phyloP scores from a whole-genome alignment of 495 filamentous ascomycete species.

The Xylaria acuta region DNA sequence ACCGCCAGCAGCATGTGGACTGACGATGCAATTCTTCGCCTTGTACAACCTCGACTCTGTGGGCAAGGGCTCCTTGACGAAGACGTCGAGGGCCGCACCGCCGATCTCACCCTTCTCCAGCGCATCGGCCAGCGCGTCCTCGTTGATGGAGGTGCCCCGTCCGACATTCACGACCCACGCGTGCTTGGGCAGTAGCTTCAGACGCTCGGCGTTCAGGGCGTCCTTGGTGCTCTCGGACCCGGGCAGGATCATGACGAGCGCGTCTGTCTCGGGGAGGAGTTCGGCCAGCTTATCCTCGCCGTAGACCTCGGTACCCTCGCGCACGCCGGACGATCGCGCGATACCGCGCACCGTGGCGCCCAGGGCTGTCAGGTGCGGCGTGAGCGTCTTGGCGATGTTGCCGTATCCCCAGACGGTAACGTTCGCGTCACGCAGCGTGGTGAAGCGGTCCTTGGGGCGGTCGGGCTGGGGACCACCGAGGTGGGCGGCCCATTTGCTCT shows the following conservation, averaged over 20 bases:
- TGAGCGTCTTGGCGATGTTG: constrained; percentile 80
- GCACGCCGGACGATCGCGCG: constrained; percentile 62
- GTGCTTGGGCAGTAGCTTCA: constrained; percentile 76
- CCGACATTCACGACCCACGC: constrained; percentile 85
- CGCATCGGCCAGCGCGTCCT: constrained; percentile 76
- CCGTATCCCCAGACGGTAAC: constrained; percentile 79
- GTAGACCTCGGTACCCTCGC: constrained; percentile 60
- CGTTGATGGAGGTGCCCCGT: constrained; percentile 78
- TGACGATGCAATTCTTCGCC: constrained; percentile 48
- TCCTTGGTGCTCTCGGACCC: constrained; percentile 69
- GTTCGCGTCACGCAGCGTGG: constrained; percentile 59
- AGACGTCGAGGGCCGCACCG: constrained; percentile 79
- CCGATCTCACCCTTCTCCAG: constrained; percentile 70
- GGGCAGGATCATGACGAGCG: constrained; percentile 79
- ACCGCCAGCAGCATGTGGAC: constrained; percentile 57
- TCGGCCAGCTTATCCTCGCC: constrained; percentile 55
- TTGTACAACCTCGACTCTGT: constrained; percentile 46
- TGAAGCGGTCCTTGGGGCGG: constrained; percentile 52
- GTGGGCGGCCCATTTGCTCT: constrained; percentile 60
- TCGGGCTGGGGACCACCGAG: constrained; percentile 64
- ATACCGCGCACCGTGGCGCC: constrained; percentile 55
- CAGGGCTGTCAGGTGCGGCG: constrained; percentile 67
- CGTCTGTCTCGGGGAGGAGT: constrained; percentile 70
- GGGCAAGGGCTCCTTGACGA: constrained; percentile 72
- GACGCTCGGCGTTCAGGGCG: constrained; percentile 69